phyloP scores from a whole-genome alignment of 768 basidiomycete genomes.

The Auricularia sp. region DNA sequence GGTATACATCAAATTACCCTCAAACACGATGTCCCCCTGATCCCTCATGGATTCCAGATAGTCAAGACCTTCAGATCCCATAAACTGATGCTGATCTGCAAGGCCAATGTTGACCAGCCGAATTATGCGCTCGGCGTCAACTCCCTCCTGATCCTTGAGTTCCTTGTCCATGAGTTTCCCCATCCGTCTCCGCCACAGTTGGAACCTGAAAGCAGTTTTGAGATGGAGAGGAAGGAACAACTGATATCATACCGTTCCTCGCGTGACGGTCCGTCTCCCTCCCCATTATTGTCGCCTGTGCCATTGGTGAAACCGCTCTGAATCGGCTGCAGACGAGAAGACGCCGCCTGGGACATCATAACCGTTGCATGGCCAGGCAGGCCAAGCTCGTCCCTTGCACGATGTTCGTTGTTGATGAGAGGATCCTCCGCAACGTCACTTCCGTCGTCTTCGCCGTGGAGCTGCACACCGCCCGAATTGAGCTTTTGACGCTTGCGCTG shows the following conservation, averaged over 20 bases:
- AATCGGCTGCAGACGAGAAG: too few species aligned
- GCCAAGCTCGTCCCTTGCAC: too few species aligned
- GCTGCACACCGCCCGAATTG: conserved; percentile 48
- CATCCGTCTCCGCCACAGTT: conserved; percentile 70
- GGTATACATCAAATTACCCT: too few species aligned
- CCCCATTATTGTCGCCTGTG: conserved; percentile 37
- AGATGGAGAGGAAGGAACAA: too few species aligned
- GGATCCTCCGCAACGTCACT: conserved; percentile 18
- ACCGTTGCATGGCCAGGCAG: too few species aligned
- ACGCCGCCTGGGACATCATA: too few species aligned
- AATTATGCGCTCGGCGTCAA: conserved; percentile 61
- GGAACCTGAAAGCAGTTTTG: conserved; percentile 38
- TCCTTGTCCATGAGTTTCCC: conserved; percentile 59
- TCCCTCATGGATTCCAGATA: conserved; percentile 58
- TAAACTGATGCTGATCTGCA: conserved; percentile 58
- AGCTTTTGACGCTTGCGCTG: conserved; percentile 81
- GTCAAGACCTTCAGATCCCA: conserved; percentile 67
- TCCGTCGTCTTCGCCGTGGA: conserved; percentile 29
- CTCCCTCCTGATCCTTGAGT: conserved; percentile 67
- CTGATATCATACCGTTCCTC: conserved; percentile 6
- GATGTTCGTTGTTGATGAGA: too few species aligned
- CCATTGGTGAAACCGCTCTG: conserved; percentile 7
- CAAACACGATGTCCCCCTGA: not conserved
- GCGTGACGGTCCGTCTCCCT: conserved; percentile 40
- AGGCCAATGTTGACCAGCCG: conserved; percentile 77